Percentiles rank a stretch among this genome's conserved stretches.
Evolutionary conservation across 768 basidiomycete genomes (phyloP).

Genomic region (Cubamyces lactineus): DNA sequence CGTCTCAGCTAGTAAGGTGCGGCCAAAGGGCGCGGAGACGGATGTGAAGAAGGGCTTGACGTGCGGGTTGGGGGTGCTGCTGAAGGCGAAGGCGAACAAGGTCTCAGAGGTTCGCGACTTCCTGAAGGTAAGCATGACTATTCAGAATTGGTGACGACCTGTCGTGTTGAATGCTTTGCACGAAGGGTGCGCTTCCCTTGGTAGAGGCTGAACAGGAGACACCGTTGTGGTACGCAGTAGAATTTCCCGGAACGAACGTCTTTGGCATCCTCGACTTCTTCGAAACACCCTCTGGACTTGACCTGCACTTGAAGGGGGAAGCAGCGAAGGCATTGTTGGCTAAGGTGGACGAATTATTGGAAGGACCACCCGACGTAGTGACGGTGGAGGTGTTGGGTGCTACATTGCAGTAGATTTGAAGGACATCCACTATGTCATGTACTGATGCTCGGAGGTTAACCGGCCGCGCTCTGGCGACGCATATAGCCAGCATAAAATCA

Average conservation of each 20-base stretch:
- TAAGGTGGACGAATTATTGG: conserved; percentile 37
- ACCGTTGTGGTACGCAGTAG: conserved; percentile 43
- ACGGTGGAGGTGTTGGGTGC: conserved; percentile 41
- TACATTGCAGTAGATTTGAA: conserved; percentile 12
- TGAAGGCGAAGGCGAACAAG: conserved; percentile 43
- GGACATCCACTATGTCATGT: neutral
- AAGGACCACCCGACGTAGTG: conserved; percentile 35
- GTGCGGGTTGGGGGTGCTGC: conserved; percentile 38
- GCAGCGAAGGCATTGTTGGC: conserved; percentile 41
- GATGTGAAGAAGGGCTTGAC: conserved; percentile 33
- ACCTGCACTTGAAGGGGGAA: conserved; percentile 40
- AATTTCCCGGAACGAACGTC: conserved; percentile 40
- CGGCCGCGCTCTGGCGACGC: too few relatives aligned
- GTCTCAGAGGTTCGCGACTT: conserved; percentile 40
- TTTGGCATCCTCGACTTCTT: conserved; percentile 47
- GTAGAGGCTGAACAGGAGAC: conserved; percentile 41
- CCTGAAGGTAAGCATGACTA: conserved; percentile 35
- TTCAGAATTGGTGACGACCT: too few relatives aligned
- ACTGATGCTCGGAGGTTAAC: neutral
- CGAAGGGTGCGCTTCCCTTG: conserved; percentile 36
- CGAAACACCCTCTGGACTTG: conserved; percentile 36
- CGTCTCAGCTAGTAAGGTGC: conserved; percentile 40
- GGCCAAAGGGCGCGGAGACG: conserved; percentile 16
- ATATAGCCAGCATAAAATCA: too few relatives aligned
- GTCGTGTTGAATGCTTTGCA: neutral